These are phyloP conservation scores for Phytophthora kernoviae DNA, from an alignment of 352 stramenopile genomes.

Conservation along the genomic window DNA sequence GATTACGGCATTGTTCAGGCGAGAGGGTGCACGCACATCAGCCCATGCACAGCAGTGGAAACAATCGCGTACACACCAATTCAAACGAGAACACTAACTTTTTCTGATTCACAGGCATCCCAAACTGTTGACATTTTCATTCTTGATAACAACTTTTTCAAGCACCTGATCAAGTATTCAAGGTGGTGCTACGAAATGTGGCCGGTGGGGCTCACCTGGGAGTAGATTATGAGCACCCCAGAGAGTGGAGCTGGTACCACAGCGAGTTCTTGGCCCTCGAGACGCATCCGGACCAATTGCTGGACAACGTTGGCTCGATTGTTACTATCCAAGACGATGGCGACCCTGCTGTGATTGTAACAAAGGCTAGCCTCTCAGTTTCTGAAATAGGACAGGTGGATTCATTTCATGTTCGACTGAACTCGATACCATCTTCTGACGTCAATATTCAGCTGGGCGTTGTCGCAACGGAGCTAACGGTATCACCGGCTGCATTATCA, in stretches of 20 bases:
- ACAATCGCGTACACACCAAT: slow-evolving; percentile 56
- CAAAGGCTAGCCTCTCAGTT: slow-evolving; percentile 63
- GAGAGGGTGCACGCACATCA: slow-evolving; percentile 65
- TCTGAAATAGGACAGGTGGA: slow-evolving; percentile 75
- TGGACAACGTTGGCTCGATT: slow-evolving; percentile 69
- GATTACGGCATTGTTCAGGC: slow-evolving; percentile 59
- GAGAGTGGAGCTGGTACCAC: slow-evolving; percentile 52
- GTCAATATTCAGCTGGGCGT: slow-evolving; percentile 38
- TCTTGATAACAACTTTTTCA: slow-evolving; percentile 67
- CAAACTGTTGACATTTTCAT: slow-evolving; percentile 60
- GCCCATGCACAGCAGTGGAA: slow-evolving; percentile 57
- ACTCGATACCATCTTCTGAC: slow-evolving; percentile 44
- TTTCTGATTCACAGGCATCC: slow-evolving; percentile 47
- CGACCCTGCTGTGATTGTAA: slow-evolving; percentile 65
- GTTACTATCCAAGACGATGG: slow-evolving; percentile 72
- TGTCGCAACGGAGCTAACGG: slow-evolving; percentile 11
- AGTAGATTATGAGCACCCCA: slow-evolving; percentile 63
- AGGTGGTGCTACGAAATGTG: slow-evolving; percentile 54
- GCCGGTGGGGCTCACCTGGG: slow-evolving; percentile 60
- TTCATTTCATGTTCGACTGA: slow-evolving; percentile 54
- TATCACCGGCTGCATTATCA: slow-evolving; percentile 33
- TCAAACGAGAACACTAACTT: slow-evolving; percentile 48
- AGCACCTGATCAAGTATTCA: slow-evolving; percentile 69
- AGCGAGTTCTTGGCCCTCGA: slow-evolving; percentile 50
- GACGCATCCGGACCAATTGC: slow-evolving; percentile 32